phyloP scores from a whole-genome alignment of 192 early-diverging fungal species.

The Coemansia sp. region DNA sequence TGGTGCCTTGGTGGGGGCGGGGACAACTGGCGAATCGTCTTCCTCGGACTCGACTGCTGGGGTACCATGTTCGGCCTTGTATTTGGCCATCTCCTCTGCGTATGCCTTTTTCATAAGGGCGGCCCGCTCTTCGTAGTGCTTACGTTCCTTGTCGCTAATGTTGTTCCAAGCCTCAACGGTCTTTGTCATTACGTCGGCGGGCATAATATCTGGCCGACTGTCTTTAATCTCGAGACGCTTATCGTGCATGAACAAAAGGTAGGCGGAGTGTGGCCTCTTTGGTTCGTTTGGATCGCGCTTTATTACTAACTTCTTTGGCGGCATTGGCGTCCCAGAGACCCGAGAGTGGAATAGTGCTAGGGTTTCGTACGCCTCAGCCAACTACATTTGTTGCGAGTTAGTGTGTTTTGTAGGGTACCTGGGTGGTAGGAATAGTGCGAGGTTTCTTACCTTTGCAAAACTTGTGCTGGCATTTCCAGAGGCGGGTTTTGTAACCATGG shows the following conservation, averaged over 20 bases:
- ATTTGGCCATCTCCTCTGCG: not conserved
- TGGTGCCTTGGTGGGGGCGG: not conserved
- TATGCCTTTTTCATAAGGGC: not conserved
- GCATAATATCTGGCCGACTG: not conserved
- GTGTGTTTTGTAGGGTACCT: not conserved
- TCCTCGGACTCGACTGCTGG: not conserved
- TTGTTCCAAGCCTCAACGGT: not conserved
- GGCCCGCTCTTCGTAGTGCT: not conserved
- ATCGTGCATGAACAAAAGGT: not conserved
- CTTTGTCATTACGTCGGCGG: not conserved
- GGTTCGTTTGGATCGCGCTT: slow-evolving; percentile 4
- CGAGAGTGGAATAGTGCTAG: not conserved
- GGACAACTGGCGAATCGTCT: not conserved
- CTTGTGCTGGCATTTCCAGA: slow-evolving; percentile 1
- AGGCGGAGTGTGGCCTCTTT: not conserved
- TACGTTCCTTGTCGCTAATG: not conserved
- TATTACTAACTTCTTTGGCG: not conserved
- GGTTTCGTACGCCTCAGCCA: not conserved
- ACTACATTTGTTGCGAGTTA: not conserved
- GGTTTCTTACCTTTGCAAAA: not conserved
- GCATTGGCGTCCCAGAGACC: not conserved
- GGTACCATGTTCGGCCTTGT: not conserved
- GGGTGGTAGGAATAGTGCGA: not conserved
- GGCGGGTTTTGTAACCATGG: not conserved
- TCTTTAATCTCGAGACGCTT: not conserved